These are phyloP conservation scores for Hypoxylon sp. DNA, from an alignment of 2,329 filamentous ascomycete species.

Conservation along the genomic window DNA sequence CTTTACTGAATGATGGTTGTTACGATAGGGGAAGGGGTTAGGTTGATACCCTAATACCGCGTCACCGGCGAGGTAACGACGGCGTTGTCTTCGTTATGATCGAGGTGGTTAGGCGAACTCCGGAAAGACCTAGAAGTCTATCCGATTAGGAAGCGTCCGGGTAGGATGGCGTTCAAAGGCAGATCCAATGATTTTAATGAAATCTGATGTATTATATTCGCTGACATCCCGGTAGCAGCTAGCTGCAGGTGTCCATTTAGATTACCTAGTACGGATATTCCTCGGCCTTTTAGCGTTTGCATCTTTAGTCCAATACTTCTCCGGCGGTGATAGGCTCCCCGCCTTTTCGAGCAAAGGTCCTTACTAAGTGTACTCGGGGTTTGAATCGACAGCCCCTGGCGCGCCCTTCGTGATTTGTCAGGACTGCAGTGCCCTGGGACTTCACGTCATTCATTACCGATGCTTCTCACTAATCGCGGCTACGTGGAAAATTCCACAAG, in stretches of 20 bases:
- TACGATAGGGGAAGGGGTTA: slow-evolving; percentile 15
- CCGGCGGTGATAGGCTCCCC: neutral
- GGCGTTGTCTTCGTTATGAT: slow-evolving; percentile 30
- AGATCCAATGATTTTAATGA: slow-evolving; percentile 41
- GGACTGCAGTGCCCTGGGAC: neutral
- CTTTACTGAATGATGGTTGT: slow-evolving; percentile 28
- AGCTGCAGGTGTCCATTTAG: slow-evolving; percentile 16
- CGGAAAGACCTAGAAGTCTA: slow-evolving; percentile 11
- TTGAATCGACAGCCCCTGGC: slow-evolving; percentile 31
- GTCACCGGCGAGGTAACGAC: slow-evolving; percentile 11
- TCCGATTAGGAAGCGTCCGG: slow-evolving; percentile 24
- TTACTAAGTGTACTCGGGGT: slow-evolving; percentile 31
- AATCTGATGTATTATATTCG: slow-evolving; percentile 38
- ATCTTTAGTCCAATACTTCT: neutral
- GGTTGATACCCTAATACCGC: slow-evolving; percentile 35
- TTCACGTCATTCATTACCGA: slow-evolving; percentile 15
- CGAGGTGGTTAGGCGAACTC: slow-evolving; percentile 12
- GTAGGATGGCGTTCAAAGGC: slow-evolving; percentile 35
- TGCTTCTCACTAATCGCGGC: slow-evolving; percentile 9
- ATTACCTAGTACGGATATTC: slow-evolving; percentile 32
- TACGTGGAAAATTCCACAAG: neutral
- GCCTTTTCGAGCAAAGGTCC: neutral
- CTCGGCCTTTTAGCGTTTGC: slow-evolving; percentile 24
- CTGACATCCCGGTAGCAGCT: slow-evolving; percentile 18
- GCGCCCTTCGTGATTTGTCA: slow-evolving; percentile 40